Conservation (phyloP, 345 rosid species). For the Eutrema japonicum region DNA sequence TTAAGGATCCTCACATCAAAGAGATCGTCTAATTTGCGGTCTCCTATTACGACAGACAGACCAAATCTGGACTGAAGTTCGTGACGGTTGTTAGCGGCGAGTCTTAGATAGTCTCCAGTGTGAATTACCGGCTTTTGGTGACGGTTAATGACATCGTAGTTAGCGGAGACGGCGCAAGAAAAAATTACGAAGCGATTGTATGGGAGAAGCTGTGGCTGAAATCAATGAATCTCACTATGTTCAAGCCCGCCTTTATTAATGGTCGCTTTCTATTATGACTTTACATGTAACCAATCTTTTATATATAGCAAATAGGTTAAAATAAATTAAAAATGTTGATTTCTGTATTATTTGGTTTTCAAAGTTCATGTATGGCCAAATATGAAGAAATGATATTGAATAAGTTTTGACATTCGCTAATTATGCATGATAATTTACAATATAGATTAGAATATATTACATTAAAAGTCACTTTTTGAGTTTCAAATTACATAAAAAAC, state of each 20-base stretch:
- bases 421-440: too few species aligned
- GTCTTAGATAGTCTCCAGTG: constrained; percentile 50
- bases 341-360: background rate
- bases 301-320: background rate
- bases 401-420: too few species aligned
- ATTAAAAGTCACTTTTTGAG: too few species aligned
- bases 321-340: background rate
- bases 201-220: constrained; percentile 52
- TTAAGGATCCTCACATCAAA: constrained; percentile 43
- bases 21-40: constrained; percentile 58
- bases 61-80: constrained; percentile 32
- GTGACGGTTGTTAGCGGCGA: constrained; percentile 36
- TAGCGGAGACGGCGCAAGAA: background rate
- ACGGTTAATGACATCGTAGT: background rate
- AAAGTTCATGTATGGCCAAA: background rate
- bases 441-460: too few species aligned
- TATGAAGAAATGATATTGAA: background rate
- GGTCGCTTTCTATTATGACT: background rate
- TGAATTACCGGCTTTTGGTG: constrained; percentile 50
- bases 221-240: constrained; percentile 48
- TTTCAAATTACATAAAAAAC: too few species aligned
- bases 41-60: constrained; percentile 35
- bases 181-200: constrained; percentile 46
- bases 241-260: constrained; percentile 11
- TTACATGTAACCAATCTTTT: background rate